A percentile compares a stretch with the other conserved stretches of the same genome.
Evolutionary conservation across 1,284 basidiomycete genomes (phyloP).

Genomic region (Moesziomyces parantarcticus): DNA sequence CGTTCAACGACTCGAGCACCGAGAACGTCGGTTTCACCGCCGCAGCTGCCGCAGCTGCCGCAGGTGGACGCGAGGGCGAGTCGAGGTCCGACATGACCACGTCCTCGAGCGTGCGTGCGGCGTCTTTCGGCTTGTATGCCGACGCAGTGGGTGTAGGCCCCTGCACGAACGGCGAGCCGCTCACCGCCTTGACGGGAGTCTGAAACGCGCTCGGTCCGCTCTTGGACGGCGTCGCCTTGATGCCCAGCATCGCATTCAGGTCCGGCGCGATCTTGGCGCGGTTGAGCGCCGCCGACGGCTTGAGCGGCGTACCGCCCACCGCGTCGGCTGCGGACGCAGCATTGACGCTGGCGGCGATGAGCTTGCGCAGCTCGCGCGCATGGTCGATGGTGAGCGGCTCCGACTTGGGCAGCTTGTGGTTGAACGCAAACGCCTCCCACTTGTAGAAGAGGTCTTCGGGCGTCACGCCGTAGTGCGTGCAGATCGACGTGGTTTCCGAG

Average conservation of each 20-base stretch:
- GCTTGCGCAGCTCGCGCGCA: slow-evolving; percentile 44
- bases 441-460: slow-evolving; percentile 59
- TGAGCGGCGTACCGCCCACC: slow-evolving; percentile 23
- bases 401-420: slow-evolving; percentile 35
- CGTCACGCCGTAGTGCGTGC: slow-evolving; percentile 39
- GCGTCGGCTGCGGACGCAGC: neutral
- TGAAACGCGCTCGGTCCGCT: slow-evolving; percentile 18
- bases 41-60: neutral
- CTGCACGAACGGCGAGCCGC: slow-evolving; percentile 20
- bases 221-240: slow-evolving; percentile 31
- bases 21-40: slow-evolving; percentile 3
- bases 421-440: slow-evolving; percentile 56
- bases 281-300: slow-evolving; percentile 36
- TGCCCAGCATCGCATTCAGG: slow-evolving; percentile 23
- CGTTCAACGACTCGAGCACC: slow-evolving; percentile 57
- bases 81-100: slow-evolving; percentile 39
- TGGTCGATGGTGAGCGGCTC: slow-evolving; percentile 39
- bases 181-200: slow-evolving; percentile 11
- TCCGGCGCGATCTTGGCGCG: slow-evolving; percentile 27
- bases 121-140: slow-evolving; percentile 23
- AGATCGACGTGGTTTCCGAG: slow-evolving; percentile 46
- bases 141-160: slow-evolving; percentile 12
- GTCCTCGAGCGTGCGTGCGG: slow-evolving; percentile 4
- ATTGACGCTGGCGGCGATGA: slow-evolving; percentile 42
- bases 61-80: slow-evolving; percentile 20